A percentile compares a stretch with the other conserved stretches of the same genome.
phyloP scores from a whole-genome alignment of 2,329 filamentous ascomycete genomes.

The Botrytis hyacinthi region DNA sequence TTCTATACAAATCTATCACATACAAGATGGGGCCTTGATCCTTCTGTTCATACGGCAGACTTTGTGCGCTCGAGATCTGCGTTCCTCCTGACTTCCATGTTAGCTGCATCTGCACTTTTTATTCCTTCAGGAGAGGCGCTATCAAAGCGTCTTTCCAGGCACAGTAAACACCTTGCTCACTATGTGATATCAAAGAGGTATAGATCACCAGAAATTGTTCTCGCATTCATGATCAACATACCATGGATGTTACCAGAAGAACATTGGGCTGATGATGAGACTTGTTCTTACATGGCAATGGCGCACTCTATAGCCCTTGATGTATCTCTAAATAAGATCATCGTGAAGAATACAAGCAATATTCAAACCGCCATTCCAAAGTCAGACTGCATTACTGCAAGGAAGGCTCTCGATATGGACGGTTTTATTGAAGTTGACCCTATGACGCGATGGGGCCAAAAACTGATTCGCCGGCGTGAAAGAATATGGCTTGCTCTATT shows the following conservation, averaged over 20 bases:
- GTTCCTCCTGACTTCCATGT: constrained; percentile 69
- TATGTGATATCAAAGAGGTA: constrained; percentile 60
- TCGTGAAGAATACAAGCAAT: constrained; percentile 50
- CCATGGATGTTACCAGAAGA: constrained; percentile 71
- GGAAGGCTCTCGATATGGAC: constrained; percentile 63
- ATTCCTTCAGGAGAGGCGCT: constrained; percentile 61
- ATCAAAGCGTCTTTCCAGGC: constrained; percentile 63
- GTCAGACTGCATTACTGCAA: constrained; percentile 67
- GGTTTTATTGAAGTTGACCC: constrained; percentile 64
- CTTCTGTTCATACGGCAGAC: constrained; percentile 59
- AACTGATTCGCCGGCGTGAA: constrained; percentile 63
- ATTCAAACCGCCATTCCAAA: constrained; percentile 52
- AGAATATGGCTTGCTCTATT: constrained; percentile 70
- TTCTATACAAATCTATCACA: constrained; percentile 70
- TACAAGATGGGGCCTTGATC: constrained; percentile 72
- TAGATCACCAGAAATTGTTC: constrained; percentile 69
- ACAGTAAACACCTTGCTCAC: constrained; percentile 61
- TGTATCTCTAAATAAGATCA: constrained; percentile 66
- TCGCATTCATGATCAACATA: constrained; percentile 73
- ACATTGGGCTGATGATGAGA: constrained; percentile 70
- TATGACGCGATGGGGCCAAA: constrained; percentile 56
- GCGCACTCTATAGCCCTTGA: constrained; percentile 69
- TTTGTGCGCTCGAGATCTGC: constrained; percentile 67
- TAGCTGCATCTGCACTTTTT: constrained; percentile 67
- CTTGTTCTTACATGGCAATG: constrained; percentile 68